Percentiles rank a stretch among this genome's conserved stretches.
Conservation (phyloP, 345 rosid species). For the Streptanthus diversifolius region DNA sequence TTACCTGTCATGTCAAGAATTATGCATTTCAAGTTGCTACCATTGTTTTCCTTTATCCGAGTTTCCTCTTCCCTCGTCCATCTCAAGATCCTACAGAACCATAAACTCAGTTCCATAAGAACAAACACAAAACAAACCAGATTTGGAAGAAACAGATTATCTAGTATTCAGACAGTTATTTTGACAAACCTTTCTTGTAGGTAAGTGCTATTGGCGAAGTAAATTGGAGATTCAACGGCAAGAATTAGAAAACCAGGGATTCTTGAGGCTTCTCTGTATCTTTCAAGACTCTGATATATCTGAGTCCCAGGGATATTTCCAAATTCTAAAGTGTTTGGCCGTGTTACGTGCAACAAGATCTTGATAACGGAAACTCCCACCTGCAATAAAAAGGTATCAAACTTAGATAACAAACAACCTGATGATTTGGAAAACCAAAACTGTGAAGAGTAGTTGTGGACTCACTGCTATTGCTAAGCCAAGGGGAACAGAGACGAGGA, state of each 20-base stretch:
- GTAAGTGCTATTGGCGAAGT: slow-evolving; percentile 87
- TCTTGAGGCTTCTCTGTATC: slow-evolving; percentile 68
- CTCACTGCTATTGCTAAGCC: slow-evolving; percentile 92
- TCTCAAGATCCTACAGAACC: slow-evolving; percentile 62
- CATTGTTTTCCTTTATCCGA: slow-evolving; percentile 48
- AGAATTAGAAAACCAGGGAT: slow-evolving; percentile 76
- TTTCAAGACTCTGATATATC: slow-evolving; percentile 61
- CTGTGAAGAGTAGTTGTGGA: background rate
- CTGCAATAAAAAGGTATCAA: slow-evolving; percentile 51
- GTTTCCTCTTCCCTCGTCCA: slow-evolving; percentile 90
- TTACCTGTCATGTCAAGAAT: slow-evolving; percentile 88
- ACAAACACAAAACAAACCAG: background rate
- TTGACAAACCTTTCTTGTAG: slow-evolving; percentile 77
- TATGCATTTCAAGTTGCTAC: slow-evolving; percentile 54
- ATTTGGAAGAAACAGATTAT: background rate
- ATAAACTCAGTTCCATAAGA: slow-evolving; percentile 7
- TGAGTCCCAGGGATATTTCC: slow-evolving; percentile 85
- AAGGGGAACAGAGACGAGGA: slow-evolving; percentile 84
- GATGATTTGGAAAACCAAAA: background rate
- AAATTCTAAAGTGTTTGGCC: slow-evolving; percentile 72
- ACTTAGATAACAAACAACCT: slow-evolving; percentile 50
- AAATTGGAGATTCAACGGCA: slow-evolving; percentile 79
- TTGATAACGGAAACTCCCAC: slow-evolving; percentile 87
- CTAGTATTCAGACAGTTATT: background rate
- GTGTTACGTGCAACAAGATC: slow-evolving; percentile 76